These are phyloP conservation scores for Coniochaeta sp. DNA, from an alignment of 2,329 filamentous ascomycete species.

Conservation along the genomic window DNA sequence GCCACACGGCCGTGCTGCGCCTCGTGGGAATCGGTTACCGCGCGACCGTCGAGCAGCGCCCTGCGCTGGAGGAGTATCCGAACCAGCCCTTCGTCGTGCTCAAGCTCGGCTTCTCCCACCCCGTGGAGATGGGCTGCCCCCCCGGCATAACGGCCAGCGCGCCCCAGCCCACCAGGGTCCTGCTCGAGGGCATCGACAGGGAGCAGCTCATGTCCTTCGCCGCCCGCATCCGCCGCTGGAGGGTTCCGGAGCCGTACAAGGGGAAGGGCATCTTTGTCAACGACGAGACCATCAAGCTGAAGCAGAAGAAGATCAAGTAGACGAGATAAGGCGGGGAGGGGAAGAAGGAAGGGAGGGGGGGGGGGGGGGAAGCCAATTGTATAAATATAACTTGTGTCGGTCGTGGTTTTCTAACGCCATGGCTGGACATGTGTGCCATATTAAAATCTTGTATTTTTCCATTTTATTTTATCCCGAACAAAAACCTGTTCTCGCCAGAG, in stretches of 20 bases:
- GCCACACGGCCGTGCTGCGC: slow-evolving; percentile 86
- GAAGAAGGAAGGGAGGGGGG: too few relatives aligned
- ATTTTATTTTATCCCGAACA: not conserved
- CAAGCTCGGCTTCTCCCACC: slow-evolving; percentile 95
- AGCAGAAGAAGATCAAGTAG: slow-evolving; percentile 96
- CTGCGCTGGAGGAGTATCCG: slow-evolving; percentile 65
- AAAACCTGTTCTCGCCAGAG: not conserved
- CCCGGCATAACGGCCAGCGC: slow-evolving; percentile 76
- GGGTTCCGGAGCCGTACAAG: slow-evolving; percentile 94
- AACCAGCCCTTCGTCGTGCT: slow-evolving; percentile 86
- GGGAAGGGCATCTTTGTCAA: slow-evolving; percentile 99
- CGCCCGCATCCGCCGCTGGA: slow-evolving; percentile 80
- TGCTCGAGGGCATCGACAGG: slow-evolving; percentile 83
- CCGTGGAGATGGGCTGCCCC: slow-evolving; percentile 83
- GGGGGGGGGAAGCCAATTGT: too few relatives aligned
- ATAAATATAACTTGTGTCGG: not conserved
- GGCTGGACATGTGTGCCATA: slow-evolving; percentile 11
- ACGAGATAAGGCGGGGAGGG: too few relatives aligned
- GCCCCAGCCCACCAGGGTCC: slow-evolving; percentile 82
- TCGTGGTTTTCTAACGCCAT: slow-evolving; percentile 3
- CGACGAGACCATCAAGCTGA: slow-evolving; percentile 94
- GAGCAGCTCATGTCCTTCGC: slow-evolving; percentile 87
- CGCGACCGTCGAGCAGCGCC: slow-evolving; percentile 73
- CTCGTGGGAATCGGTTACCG: slow-evolving; percentile 94
- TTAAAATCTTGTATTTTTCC: slow-evolving; percentile 18